Evolutionary conservation across 441 rosid species (phyloP), one percentile per base, ranked within the genome.

Genomic region (Syzygium malaccense): DNA sequence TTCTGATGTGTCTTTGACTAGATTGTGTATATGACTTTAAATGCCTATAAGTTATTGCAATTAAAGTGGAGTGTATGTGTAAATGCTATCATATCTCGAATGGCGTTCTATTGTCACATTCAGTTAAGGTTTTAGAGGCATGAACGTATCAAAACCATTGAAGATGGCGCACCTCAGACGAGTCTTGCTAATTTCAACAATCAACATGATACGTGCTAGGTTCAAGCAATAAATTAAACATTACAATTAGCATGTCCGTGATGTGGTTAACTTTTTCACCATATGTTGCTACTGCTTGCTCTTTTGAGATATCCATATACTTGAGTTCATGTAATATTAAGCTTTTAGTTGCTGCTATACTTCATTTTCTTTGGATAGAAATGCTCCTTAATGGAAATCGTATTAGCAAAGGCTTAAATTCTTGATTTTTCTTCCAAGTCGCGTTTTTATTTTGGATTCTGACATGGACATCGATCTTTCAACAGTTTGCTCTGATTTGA

Each of bases 401-500:
- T 11, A 75, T 75, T 20, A 75, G 83, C 9, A 75, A 75, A 20
- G 51, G 51, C 5, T 20, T 20, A 37, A 11, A 25, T 41, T 41
- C n/a, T 41, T 6, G 83, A 41, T 41, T 75, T 75, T 75, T 75
- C n/a, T 41, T 12, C 17, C 17, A 7, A 75, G 51, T 20, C 9
- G 45, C 2, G 5, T 75, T 33, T 68, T 33, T 41, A 33, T 68
- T 68, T 68, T 25, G n/a, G 51, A 37, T 10, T 6, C 8, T 75
- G n/a, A 71, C 49, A 37, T 71, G 51, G 49, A 71, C 80, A 37
- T 71, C 14, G 15, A 71, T 37, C 83, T 41, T 75, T 0, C 83
- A 23, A 20, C 83, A 94, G 94, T 94, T 85, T 94, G 94, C 41
- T 55, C 91, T 57, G 95, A 94, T 87, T 86, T 93, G 88, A 91